Evolutionary conservation across 2,329 filamentous ascomycete genomes (phyloP), one percentile per base, ranked within the genome.

Genomic region (Cladosporium sphaerospermum): DNA sequence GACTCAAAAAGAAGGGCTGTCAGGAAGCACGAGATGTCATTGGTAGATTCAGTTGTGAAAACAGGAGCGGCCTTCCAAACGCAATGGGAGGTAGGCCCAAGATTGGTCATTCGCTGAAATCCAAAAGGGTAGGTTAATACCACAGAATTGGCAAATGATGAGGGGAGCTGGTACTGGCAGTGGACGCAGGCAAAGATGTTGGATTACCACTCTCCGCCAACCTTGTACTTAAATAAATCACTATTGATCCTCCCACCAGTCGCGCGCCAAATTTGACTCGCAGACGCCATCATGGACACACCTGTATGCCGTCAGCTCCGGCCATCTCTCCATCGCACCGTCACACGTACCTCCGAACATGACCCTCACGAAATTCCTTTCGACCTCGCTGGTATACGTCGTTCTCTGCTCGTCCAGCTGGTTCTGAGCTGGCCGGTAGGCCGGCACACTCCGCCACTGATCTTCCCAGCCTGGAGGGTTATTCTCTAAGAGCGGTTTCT

Each of bases 211-310:
- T 82, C 79, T 10, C 79, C 79, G 9, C 80, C 79, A 53, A 82
- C 66, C 32, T 74, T 71, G 59, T 79, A 80, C 32, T 70, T 70
- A 47, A 80, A 78, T 18, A 75, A 64, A n/a, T 65, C 64, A 55
- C 75, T 69, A 60, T 77, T 77, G 9, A 79, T 55, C 54, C 64
- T 75, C 0, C 78, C 78, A 2, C 72, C 68, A 0, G 78, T 80
- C 4, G 64, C 65, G n/a, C 73, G 65, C 79, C 79, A 82, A 1
- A 76, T 52, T 40, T 75, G 69, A 3, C 73, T 69, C 7, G 65
- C 62, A 49, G 72, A 65, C 70, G 36, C 33, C 32, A 36, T 45
- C 23, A 39, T 42, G 36, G 11, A 45, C 19, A 33, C 16, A 18
- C 40, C 45, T 45, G 34, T 69, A 63, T 57, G 75, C 71, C 55